Evolutionary conservation across 257 asterid species (phyloP), one percentile per base, ranked within the genome.

Genomic region (Gardenia jasminoides): DNA sequence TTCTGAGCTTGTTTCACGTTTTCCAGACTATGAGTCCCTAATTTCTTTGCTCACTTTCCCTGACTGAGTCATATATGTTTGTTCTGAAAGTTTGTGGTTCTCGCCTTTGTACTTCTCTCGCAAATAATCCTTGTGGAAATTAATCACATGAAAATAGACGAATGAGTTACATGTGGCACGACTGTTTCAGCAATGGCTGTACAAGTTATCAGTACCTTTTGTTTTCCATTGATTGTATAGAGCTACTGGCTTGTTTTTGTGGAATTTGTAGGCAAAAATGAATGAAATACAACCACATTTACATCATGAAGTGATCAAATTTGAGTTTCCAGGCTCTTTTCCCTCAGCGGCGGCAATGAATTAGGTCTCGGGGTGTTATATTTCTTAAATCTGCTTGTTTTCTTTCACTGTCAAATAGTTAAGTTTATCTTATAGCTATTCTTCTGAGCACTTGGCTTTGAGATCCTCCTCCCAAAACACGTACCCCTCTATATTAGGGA

Each of bases 11-110:
- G 31, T 89, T 79, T 68, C 89, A n/a, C 83, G 64, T 20, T 94
- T 92, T 80, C 96, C 97, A 26, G 82, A 82, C 78, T 78, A 90
- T 33, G 86, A 90, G 81, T 85, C 93, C 58, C 86, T 94, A 43
- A 58, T 94, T 86, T 80, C 90, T 71, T 69, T 85, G 86, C 96
- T 94, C 85, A 85, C 95, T 24, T 80, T 69, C 76, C 77, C 86
- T 11, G 89, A 86, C 31, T 90, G 82, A 91, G 28, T 48, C 6
- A 41, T 26, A 54, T 67, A 7, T 48, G 39, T 41, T 46, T 56
- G 41, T 64, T 36, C 22, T 16, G 12, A 17, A 30, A 65, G 28
- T 19, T 54, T 68, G 75, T 64, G 10, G 24, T 11, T 54, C 46
- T 71, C 8, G 17, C 7, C 31, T 46, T 30, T 30, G 1, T 30